These are phyloP conservation scores for Fusarium irregulare DNA, from an alignment of 2,329 filamentous ascomycete genomes.

Conservation along the genomic window DNA sequence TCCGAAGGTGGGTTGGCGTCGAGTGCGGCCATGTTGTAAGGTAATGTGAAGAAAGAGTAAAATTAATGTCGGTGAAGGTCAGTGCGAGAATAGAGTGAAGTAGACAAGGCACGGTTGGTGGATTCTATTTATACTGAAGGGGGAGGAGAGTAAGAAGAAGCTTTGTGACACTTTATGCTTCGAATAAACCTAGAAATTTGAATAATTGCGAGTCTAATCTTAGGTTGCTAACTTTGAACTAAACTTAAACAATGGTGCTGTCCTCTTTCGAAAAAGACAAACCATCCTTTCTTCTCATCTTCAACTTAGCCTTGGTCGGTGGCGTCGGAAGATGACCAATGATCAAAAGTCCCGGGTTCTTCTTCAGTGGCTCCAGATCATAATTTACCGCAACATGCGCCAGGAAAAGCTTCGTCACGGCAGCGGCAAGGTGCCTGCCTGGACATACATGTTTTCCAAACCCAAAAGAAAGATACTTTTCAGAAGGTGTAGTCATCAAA, in stretches of 20 bases:
- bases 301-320: not conserved
- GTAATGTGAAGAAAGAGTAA: no score
- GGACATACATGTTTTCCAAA: not conserved
- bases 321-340: not conserved
- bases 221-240: not conserved
- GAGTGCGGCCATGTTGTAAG: not conserved
- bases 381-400: not conserved
- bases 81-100: fast-evolving
- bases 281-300: fast-evolving
- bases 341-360: fast-evolving
- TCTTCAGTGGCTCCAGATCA: not conserved
- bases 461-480: not conserved
- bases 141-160: no score
- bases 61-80: fast-evolving
- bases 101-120: no score
- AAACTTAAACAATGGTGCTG: not conserved
- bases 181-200: not conserved
- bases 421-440: not conserved
- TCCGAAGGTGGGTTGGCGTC: not conserved
- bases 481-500: not conserved
- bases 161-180: not conserved
- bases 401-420: not conserved
- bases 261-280: not conserved
- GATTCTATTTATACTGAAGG: not conserved
- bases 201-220: fast-evolving